phyloP scores from a whole-genome alignment of 257 asterid genomes.

The Capsicum baccatum region DNA sequence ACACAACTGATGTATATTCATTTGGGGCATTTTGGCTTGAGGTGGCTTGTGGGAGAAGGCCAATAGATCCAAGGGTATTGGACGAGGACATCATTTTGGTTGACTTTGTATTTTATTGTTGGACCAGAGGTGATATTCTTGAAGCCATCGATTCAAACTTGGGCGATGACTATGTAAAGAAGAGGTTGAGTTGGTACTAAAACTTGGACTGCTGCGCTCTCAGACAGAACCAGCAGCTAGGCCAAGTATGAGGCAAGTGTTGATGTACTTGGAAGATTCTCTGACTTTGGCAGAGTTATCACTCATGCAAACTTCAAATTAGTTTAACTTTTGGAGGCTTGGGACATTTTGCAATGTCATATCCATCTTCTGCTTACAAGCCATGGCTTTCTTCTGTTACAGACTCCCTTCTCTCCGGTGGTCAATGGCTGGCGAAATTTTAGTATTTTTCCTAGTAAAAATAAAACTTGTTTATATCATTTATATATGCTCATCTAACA shows the following conservation, averaged over 20 bases:
- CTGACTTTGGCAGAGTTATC: conserved; percentile 47
- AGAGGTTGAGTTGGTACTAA: conserved; percentile 57
- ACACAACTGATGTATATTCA: conserved; percentile 62
- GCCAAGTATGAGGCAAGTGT: conserved; percentile 38
- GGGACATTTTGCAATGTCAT: background rate
- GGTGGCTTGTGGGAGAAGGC: conserved; percentile 69
- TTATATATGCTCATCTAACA: background rate
- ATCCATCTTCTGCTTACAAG: background rate
- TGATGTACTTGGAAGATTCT: conserved; percentile 19
- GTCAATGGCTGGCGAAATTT: background rate
- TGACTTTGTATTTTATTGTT: conserved; percentile 56
- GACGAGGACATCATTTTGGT: conserved; percentile 45
- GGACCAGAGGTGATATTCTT: conserved; percentile 50
- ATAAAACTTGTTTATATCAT: background rate
- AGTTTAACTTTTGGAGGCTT: background rate
- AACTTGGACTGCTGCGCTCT: conserved; percentile 58
- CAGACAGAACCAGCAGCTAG: conserved; percentile 47
- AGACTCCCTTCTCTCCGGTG: conserved; percentile 10
- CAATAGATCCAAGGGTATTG: conserved; percentile 45
- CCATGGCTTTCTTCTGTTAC: background rate
- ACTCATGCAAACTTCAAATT: conserved; percentile 2
- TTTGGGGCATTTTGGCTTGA: conserved; percentile 75
- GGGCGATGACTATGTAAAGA: conserved; percentile 40
- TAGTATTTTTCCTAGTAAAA: background rate
- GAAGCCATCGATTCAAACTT: conserved; percentile 55